Evolutionary conservation across 495 filamentous ascomycete genomes (phyloP).

Genomic region (Xylaria venustula): DNA sequence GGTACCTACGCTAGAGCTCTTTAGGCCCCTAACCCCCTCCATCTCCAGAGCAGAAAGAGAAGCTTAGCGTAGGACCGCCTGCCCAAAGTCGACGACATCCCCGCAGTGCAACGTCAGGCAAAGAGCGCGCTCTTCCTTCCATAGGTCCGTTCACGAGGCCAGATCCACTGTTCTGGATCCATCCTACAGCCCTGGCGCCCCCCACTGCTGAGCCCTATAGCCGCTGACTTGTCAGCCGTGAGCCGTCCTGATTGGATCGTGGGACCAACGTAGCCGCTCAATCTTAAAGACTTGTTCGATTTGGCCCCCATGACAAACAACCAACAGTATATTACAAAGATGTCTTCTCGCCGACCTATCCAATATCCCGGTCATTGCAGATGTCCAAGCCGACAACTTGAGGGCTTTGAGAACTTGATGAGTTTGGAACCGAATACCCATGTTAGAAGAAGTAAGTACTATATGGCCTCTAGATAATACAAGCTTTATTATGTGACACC

Average conservation of each 20-base stretch:
- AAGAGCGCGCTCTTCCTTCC: constrained; percentile 1
- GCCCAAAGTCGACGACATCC: not conserved
- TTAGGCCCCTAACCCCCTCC: no score
- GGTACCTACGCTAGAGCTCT: not conserved
- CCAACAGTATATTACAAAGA: not conserved
- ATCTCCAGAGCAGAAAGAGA: no score
- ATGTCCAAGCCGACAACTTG: no score
- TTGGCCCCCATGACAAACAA: not conserved
- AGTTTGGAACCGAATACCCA: no score
- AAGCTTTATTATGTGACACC: no score
- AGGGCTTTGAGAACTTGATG: no score
- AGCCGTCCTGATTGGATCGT: constrained; percentile 18
- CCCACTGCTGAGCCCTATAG: constrained; percentile 20
- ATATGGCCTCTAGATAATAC: no score
- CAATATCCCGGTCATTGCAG: no score
- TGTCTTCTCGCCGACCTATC: not conserved
- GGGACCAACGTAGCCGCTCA: not conserved
- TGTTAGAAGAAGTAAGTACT: no score
- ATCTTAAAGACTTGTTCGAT: not conserved
- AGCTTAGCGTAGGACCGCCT: no score
- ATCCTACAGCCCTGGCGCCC: constrained; percentile 19
- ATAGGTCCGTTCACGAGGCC: constrained; percentile 21
- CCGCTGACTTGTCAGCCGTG: constrained; percentile 16
- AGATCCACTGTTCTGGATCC: constrained; percentile 17
- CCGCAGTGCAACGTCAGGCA: not conserved